Percentiles rank a stretch among this genome's conserved stretches.
Evolutionary conservation across 345 rosid genomes (phyloP).

Genomic region (Sisymbrium altissimum): DNA sequence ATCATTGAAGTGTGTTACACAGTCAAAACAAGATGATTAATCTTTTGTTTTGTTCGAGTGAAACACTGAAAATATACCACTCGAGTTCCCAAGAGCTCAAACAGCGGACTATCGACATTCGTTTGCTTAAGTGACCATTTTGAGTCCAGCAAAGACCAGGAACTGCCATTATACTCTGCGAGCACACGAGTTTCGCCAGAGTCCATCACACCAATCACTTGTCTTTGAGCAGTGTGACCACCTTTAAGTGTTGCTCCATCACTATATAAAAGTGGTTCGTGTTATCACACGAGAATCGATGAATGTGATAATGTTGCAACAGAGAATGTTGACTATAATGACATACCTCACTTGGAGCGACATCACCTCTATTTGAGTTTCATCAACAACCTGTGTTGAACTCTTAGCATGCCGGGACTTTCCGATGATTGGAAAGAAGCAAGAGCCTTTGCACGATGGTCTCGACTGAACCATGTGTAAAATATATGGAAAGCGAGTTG

Average conservation of each 20-base stretch:
- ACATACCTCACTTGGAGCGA: conserved; percentile 81
- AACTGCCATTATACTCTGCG: conserved; percentile 54
- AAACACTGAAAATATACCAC: conserved; percentile 44
- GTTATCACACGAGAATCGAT: background rate
- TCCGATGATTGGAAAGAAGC: conserved; percentile 53
- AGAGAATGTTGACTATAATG: background rate
- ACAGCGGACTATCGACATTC: conserved; percentile 39
- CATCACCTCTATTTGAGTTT: conserved; percentile 56
- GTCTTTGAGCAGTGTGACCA: conserved; percentile 33
- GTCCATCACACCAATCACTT: conserved; percentile 49
- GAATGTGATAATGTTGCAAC: background rate
- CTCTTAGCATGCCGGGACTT: conserved; percentile 45
- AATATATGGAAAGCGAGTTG: conserved; percentile 48
- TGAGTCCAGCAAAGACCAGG: conserved; percentile 71
- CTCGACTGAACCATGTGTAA: conserved; percentile 51
- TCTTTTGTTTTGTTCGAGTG: background rate
- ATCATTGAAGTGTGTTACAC: background rate
- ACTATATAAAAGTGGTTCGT: conserved; percentile 7
- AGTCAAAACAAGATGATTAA: conserved; percentile 10
- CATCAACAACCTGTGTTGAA: conserved; percentile 47
- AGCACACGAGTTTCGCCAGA: conserved; percentile 54
- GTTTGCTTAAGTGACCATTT: conserved; percentile 56
- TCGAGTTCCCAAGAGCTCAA: conserved; percentile 59
- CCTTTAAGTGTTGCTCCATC: conserved; percentile 35
- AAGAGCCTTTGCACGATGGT: conserved; percentile 43